Base-by-base conservation (phyloP, 2,329 filamentous ascomycete genomes). In the Myotisia sp. region DNA sequence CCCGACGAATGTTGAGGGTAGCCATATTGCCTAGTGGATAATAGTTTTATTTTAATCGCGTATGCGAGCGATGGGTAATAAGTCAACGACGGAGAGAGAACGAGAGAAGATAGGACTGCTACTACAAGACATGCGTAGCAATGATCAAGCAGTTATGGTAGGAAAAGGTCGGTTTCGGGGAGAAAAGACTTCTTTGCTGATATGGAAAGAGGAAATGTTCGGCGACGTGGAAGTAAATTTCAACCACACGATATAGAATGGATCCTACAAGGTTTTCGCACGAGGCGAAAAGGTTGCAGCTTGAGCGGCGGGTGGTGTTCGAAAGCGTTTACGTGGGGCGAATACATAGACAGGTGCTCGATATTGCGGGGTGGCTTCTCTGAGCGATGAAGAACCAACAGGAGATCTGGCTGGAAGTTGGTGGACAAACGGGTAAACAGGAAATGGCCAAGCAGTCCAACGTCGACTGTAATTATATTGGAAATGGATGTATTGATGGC, bases 251-350 rank as follows among this genome's bases (percentile, higher is more conserved):
- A 85, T 67, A 76, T 79, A 64, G 84, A 79, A 65, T 85, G 76
- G 62, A 75, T 75, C 70, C 80, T 86, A 80, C 82, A 83, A 71
- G 77, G 81, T 76, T 82, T 92, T 73, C 81, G 78, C 76, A 77
- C 72, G 80, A 82, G 85, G 75, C 84, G 84, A 82, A 92, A 92
- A 74, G 79, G 71, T 75, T 86, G 84, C 81, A 92, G 83, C 81
- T 84, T 83, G 71, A 83, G 76, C 71, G 83, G 83, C 74, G 78
- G 77, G 68, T 79, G 76, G 78, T 87, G 79, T 82, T 78, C 82
- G 76, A 83, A 85, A 77, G 84, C 76, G 80, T 81, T 75, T 75
- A 74, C 74, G 76, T 80, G 79, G 82, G 83, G 79, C 83, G 85
- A 85, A 93, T 92, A 92, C 85, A 92, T 92, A 92, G 81, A 92